phyloP scores from a whole-genome alignment of 2,329 filamentous ascomycete genomes.

The Phyllosticta citriasiana region DNA sequence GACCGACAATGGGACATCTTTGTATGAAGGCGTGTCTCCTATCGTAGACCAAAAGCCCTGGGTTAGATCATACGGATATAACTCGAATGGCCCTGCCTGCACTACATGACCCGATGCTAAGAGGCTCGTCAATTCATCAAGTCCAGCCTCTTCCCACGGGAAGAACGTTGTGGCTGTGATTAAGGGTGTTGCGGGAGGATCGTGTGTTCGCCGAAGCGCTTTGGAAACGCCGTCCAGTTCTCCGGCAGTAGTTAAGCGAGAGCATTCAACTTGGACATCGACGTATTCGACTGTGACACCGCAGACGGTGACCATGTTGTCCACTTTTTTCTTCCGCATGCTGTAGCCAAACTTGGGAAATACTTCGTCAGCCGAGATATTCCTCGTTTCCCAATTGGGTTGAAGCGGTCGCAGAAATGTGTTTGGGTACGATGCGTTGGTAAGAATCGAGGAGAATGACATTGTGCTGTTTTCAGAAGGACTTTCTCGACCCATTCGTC shows the following conservation, averaged over 20 bases:
- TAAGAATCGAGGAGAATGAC: background rate
- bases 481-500: background rate
- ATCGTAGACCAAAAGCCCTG: background rate
- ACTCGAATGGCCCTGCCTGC: background rate
- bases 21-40: background rate
- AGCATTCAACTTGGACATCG: background rate
- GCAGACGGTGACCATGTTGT: slow-evolving; percentile 8
- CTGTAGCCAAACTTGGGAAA: background rate
- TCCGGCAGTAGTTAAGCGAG: background rate
- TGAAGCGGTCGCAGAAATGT: background rate
- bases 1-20: background rate
- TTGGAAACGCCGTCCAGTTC: background rate
- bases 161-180: background rate
- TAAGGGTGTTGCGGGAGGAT: background rate
- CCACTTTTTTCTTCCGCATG: background rate
- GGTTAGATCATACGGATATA: background rate
- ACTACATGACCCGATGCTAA: background rate
- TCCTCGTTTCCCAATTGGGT: background rate
- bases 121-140: background rate
- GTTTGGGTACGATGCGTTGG: background rate
- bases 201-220: background rate
- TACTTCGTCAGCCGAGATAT: background rate
- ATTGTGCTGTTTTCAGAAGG: background rate
- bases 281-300: background rate
- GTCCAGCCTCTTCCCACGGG: background rate